Conservation (phyloP, 352 stramenopile species). For the Phytophthora pluvialis region DNA sequence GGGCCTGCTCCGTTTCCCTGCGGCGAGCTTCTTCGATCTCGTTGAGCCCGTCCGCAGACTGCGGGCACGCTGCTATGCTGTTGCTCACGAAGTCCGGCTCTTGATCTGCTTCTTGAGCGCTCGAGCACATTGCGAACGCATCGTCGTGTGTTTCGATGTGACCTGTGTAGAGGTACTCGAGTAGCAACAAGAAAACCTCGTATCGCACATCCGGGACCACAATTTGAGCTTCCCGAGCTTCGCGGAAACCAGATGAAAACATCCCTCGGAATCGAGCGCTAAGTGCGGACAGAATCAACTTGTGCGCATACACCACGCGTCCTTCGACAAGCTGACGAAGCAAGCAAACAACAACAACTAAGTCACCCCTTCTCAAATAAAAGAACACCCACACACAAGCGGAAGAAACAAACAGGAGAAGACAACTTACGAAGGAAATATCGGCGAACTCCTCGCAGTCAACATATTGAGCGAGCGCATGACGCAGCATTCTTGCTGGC, state of each 20-base stretch:
- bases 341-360: constrained; percentile 5
- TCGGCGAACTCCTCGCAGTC: constrained; percentile 95
- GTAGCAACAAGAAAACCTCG: constrained; percentile 90
- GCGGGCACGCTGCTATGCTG: constrained; percentile 32
- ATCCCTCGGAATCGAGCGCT: constrained; percentile 95
- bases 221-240: constrained; percentile 85
- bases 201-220: constrained; percentile 91
- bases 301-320: constrained; percentile 92
- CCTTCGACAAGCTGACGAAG: constrained; percentile 89
- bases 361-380: constrained; percentile 1
- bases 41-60: constrained; percentile 43
- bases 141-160: constrained; percentile 44
- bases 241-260: constrained; percentile 94
- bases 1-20: constrained; percentile 14
- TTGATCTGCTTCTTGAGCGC: constrained; percentile 11
- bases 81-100: constrained; percentile 32
- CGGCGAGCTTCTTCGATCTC: constrained; percentile 40
- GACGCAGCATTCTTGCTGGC: constrained; percentile 66
- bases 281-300: constrained; percentile 92
- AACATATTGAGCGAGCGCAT: constrained; percentile 89
- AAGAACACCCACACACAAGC: not conserved
- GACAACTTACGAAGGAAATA: constrained; percentile 90
- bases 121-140: constrained; percentile 31
- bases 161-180: constrained; percentile 96
- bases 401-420: constrained; percentile 1